These are phyloP conservation scores for Fagus crenata DNA, from an alignment of 306 rosid species.

Conservation along the genomic window DNA sequence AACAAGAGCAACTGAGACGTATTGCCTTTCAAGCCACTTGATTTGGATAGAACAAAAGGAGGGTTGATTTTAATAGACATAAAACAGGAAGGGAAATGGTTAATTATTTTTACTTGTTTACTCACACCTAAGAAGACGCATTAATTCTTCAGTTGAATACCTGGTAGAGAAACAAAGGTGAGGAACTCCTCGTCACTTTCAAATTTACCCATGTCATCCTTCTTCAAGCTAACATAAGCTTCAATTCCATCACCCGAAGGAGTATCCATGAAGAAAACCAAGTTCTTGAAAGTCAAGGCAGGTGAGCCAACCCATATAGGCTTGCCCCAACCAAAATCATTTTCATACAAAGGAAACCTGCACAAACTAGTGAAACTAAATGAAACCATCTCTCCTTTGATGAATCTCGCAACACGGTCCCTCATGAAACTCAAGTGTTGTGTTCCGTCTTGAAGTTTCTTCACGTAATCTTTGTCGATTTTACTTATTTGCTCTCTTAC, in stretches of 20 bases:
- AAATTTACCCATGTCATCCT: slow-evolving; percentile 50
- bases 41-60: no score
- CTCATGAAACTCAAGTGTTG: slow-evolving; percentile 24
- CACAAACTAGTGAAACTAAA: slow-evolving; percentile 47
- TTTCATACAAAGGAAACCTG: slow-evolving; percentile 52
- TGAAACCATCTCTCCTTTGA: slow-evolving; percentile 33
- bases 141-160: no score
- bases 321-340: slow-evolving; percentile 63
- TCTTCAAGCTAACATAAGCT: slow-evolving; percentile 44
- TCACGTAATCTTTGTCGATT: slow-evolving; percentile 32
- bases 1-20: no score
- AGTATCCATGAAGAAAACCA: slow-evolving; percentile 47
- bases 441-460: slow-evolving; percentile 24
- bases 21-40: no score
- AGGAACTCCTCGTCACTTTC: slow-evolving; percentile 37
- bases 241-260: slow-evolving; percentile 49
- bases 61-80: no score
- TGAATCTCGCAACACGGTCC: slow-evolving; percentile 20
- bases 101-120: no score
- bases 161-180: slow-evolving; percentile 18
- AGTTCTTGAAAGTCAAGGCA: slow-evolving; percentile 40
- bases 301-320: slow-evolving; percentile 53
- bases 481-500: slow-evolving; percentile 38
- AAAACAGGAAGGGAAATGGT: no score
- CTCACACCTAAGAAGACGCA: no score